Percentiles rank a stretch among this genome's conserved stretches.
phyloP scores from a whole-genome alignment of 129 eudicot species.

The Sambucus nigra region DNA sequence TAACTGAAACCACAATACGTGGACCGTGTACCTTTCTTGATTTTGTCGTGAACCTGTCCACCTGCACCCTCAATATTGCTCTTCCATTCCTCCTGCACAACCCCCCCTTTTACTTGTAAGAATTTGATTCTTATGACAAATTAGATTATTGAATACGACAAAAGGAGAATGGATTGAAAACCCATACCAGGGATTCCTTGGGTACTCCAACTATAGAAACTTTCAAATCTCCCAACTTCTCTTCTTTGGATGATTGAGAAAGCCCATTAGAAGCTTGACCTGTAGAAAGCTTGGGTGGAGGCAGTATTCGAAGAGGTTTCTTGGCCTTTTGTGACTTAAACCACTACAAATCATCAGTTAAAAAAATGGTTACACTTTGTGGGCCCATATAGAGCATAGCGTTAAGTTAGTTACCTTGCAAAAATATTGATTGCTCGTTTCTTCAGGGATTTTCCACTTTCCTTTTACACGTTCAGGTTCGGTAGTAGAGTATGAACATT shows the following conservation, averaged over 20 bases:
- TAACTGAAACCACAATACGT: background rate
- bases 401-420: constrained; percentile 39
- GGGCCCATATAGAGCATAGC: background rate
- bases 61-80: constrained; percentile 58
- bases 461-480: constrained; percentile 64
- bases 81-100: constrained; percentile 54
- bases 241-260: constrained; percentile 41
- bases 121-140: background rate
- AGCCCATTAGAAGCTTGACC: constrained; percentile 26
- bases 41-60: constrained; percentile 58
- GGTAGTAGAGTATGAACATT: constrained; percentile 65
- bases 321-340: constrained; percentile 62
- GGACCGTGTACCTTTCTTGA: constrained; percentile 55
- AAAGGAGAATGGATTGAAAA: background rate
- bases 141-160: background rate
- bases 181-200: constrained; percentile 42
- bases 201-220: constrained; percentile 50
- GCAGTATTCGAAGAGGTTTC: constrained; percentile 59
- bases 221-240: constrained; percentile 59
- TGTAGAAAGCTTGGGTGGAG: constrained; percentile 52
- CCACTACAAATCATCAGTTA: constrained; percentile 49
- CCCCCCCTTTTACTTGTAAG: background rate
- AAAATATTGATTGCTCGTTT: constrained; percentile 54
- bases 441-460: constrained; percentile 87
- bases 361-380: constrained; percentile 1